A percentile compares a stretch with the other conserved stretches of the same genome.
These are phyloP conservation scores for Bolboschoenus planiculmis DNA, from an alignment of 176 grass and related monocot species.

Conservation along the genomic window DNA sequence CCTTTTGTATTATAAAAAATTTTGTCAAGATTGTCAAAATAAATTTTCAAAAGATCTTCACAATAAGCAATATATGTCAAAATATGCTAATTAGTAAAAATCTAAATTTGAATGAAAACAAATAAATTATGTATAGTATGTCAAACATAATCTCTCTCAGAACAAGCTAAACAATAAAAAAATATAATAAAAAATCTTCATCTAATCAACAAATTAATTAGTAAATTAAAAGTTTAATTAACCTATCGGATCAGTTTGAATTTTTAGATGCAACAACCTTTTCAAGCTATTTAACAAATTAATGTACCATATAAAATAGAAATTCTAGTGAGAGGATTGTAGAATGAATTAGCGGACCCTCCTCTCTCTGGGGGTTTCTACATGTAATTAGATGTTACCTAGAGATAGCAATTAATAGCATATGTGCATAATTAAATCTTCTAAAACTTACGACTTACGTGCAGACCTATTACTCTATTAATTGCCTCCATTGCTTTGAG, in stretches of 20 bases:
- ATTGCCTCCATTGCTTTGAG: neutral
- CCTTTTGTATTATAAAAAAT: no score
- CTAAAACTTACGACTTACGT: conserved; percentile 15
- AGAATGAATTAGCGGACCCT: neutral
- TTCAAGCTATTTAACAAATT: neutral
- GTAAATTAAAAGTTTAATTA: neutral
- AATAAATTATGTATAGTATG: no score
- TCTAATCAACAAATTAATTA: neutral
- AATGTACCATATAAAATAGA: neutral
- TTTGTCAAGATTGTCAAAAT: no score
- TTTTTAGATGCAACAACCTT: neutral
- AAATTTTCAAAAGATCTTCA: no score
- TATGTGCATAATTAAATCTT: neutral
- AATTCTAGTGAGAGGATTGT: neutral
- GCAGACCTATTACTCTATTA: conserved; percentile 24
- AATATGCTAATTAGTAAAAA: no score
- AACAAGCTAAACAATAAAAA: no score
- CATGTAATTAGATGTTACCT: neutral
- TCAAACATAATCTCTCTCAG: no score
- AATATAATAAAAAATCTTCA: no score
- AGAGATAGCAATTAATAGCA: neutral
- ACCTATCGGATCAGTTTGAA: neutral
- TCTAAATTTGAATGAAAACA: no score
- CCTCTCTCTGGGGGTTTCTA: neutral
- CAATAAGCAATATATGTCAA: no score